Evolutionary conservation across 768 basidiomycete species (phyloP).

Genomic region (Tricholoma matsutake): DNA sequence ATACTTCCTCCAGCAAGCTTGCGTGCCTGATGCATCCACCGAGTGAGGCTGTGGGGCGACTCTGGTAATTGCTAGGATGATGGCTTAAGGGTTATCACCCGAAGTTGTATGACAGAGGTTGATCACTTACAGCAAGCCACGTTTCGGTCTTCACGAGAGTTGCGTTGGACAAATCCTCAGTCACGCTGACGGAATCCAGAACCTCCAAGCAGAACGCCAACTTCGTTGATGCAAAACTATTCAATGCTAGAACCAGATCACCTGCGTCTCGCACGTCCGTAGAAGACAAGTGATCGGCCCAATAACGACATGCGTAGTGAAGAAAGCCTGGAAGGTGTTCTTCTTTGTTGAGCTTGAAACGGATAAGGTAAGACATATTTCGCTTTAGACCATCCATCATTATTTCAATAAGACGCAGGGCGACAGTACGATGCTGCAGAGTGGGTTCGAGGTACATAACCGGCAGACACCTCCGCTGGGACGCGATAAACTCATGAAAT

Average conservation of each 20-base stretch:
- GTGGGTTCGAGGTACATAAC: conserved; percentile 15
- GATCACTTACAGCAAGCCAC: conserved; percentile 10
- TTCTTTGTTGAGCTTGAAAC: conserved; percentile 12
- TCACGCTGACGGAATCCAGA: conserved; percentile 10
- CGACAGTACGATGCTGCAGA: conserved; percentile 10
- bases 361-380: conserved; percentile 15
- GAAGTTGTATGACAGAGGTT: neutral
- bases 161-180: conserved; percentile 5
- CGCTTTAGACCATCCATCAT: conserved; percentile 13
- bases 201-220: conserved; percentile 14
- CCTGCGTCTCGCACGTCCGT: neutral
- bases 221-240: conserved; percentile 7
- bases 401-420: conserved; percentile 11
- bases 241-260: conserved; percentile 7
- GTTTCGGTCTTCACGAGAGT: conserved; percentile 6
- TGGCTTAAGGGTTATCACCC: neutral
- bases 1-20: neutral
- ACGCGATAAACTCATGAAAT: conserved; percentile 15
- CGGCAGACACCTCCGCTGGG: conserved; percentile 8
- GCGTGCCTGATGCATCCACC: neutral
- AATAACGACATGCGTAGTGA: conserved; percentile 14
- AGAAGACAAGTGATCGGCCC: conserved; percentile 14
- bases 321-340: conserved; percentile 12
- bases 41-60: conserved; percentile 1
- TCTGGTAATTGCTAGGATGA: conserved; percentile 1